These are phyloP conservation scores for Ustilago tritici DNA, from an alignment of 1,284 basidiomycete species.

Conservation along the genomic window DNA sequence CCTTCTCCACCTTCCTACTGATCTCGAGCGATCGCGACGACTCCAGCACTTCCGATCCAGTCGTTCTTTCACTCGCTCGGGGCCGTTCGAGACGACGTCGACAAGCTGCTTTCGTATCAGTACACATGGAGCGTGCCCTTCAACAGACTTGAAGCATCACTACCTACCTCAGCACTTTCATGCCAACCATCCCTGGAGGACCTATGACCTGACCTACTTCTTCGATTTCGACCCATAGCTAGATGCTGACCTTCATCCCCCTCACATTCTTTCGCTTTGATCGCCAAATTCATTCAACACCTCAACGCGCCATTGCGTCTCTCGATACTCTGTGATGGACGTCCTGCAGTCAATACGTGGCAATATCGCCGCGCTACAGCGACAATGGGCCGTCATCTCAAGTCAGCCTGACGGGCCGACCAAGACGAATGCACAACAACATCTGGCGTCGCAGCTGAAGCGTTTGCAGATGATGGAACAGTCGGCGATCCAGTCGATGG, in stretches of 20 bases:
- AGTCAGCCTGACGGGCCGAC: constrained; percentile 58
- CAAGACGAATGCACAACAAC: constrained; percentile 58
- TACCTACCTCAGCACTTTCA: not conserved
- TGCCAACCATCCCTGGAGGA: constrained; percentile 8
- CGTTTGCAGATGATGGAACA: constrained; percentile 57
- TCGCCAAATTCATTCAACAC: not conserved
- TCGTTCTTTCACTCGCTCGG: not conserved
- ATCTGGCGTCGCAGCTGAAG: constrained; percentile 59
- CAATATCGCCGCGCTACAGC: constrained; percentile 59
- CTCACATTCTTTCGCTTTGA: not conserved
- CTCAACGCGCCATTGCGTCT: constrained; percentile 6
- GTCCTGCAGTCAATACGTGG: constrained; percentile 53
- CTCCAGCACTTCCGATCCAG: not conserved
- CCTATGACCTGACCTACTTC: not conserved
- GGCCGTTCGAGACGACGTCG: not conserved
- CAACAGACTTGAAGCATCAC: not conserved
- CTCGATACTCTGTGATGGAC: not conserved
- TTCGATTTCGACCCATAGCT: not conserved
- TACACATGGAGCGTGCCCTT: not conserved
- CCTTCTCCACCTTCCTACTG: not conserved
- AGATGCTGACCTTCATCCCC: constrained; percentile 5
- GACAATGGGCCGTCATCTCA: constrained; percentile 62
- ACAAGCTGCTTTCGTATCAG: not conserved
- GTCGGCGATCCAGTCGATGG: constrained; percentile 39
- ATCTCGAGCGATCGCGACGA: not conserved